Evolutionary conservation across 208 protist genomes (phyloP).

Genomic region (Sergeia podlipaevii): DNA sequence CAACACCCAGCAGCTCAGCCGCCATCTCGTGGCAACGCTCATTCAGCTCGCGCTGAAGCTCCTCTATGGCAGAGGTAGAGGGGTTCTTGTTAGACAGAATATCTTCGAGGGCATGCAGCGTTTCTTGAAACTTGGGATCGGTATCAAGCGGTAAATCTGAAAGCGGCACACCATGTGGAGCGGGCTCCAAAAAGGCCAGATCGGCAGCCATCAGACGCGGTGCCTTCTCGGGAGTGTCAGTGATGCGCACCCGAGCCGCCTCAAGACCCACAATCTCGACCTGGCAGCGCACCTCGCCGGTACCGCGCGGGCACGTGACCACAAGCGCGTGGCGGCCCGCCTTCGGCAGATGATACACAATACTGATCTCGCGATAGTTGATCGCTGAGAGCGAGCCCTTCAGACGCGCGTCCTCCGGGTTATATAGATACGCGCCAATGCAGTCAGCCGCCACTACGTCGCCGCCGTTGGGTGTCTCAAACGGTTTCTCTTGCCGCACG

Average conservation of each 20-base stretch:
- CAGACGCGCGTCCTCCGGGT: constrained; percentile 32
- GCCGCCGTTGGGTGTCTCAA: constrained; percentile 7
- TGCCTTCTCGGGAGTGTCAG: constrained; percentile 37
- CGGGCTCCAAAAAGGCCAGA: constrained; percentile 34
- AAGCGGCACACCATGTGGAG: constrained; percentile 35
- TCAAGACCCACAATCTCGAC: constrained; percentile 50
- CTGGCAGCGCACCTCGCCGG: constrained; percentile 30
- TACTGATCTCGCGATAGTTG: constrained; percentile 56
- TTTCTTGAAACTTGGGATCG: constrained; percentile 34
- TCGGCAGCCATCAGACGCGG: constrained; percentile 33
- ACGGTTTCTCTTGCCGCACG: constrained; percentile 37
- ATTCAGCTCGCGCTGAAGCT: constrained; percentile 38
- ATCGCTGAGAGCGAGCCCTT: constrained; percentile 33
- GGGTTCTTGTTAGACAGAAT: constrained; percentile 27
- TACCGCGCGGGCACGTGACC: constrained; percentile 37
- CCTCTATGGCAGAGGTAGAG: constrained; percentile 24
- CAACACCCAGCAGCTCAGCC: constrained; percentile 25
- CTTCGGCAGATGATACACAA: constrained; percentile 28
- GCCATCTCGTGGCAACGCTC: constrained; percentile 41
- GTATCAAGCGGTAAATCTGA: constrained; percentile 20
- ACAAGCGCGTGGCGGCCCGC: constrained; percentile 38
- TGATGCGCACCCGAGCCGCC: constrained; percentile 48
- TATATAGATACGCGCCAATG: constrained; percentile 50
- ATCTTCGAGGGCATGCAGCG: constrained; percentile 18
- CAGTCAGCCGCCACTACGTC: constrained; percentile 56